These are phyloP conservation scores for Aspergillus fijiensis DNA, from an alignment of 2,329 filamentous ascomycete genomes.

Conservation along the genomic window DNA sequence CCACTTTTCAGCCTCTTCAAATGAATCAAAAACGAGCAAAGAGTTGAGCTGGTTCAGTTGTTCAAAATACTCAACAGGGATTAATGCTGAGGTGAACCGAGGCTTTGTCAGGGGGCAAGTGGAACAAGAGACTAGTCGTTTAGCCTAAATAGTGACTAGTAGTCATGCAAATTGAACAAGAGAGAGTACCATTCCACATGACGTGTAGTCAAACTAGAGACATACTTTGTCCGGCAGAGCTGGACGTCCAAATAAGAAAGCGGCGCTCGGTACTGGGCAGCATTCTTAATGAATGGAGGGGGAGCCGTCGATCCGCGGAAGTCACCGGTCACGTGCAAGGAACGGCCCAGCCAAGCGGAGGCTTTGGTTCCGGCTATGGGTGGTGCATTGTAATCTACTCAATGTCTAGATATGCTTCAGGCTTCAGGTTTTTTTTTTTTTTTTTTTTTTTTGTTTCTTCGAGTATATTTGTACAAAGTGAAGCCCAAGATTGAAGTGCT, in stretches of 20 bases:
- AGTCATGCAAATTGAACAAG: not conserved
- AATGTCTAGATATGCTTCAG: not conserved
- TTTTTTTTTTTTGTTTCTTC: too few species aligned
- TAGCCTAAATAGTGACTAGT: not conserved
- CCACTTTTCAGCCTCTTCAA: not conserved
- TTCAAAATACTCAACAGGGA: not conserved
- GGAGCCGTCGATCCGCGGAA: conserved; percentile 13
- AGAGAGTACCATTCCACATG: conserved; percentile 7
- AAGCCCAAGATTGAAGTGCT: too few species aligned
- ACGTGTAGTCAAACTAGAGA: conserved; percentile 10
- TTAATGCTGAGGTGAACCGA: not conserved
- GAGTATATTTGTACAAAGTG: too few species aligned
- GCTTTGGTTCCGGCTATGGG: not conserved
- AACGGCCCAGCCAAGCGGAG: not conserved
- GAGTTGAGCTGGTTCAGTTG: not conserved
- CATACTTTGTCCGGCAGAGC: conserved; percentile 12
- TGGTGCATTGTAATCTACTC: too few species aligned
- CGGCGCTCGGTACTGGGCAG: conserved; percentile 13
- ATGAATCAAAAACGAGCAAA: not conserved
- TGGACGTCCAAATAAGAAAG: conserved; percentile 4
- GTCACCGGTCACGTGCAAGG: conserved; percentile 18
- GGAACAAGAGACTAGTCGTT: not conserved
- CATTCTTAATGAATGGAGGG: conserved; percentile 9
- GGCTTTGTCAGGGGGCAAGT: not conserved
- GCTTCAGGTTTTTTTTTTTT: too few species aligned